Conservation (phyloP, 345 rosid species). For the Gossypium mustelinum region DNA sequence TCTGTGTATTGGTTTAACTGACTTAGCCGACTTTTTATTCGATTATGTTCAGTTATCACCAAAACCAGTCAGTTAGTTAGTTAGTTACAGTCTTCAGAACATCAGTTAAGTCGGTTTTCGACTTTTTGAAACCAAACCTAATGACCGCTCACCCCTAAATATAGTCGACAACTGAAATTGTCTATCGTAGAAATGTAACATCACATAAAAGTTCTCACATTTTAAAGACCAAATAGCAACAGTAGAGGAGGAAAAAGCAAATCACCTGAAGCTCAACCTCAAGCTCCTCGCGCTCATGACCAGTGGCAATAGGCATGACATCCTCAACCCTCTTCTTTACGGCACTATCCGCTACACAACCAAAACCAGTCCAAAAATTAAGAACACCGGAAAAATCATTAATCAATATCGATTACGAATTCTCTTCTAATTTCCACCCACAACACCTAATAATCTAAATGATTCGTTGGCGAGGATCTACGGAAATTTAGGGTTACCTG, state of each 20-base stretch:
- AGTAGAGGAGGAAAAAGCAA: constrained; percentile 9
- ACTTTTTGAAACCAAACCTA: neutral
- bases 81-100: neutral
- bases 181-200: neutral
- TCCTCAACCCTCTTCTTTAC: constrained; percentile 68
- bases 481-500: constrained; percentile 35
- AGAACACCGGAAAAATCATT: neutral
- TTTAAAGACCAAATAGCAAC: constrained; percentile 1
- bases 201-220: neutral
- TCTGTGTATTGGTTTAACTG: neutral
- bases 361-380: constrained; percentile 7
- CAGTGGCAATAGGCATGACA: constrained; percentile 83
- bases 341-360: constrained; percentile 32
- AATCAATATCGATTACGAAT: neutral
- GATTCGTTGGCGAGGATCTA: neutral
- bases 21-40: neutral
- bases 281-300: constrained; percentile 90
- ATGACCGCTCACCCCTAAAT: neutral
- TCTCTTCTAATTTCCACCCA: neutral
- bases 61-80: neutral
- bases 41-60: neutral
- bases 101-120: neutral
- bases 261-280: constrained; percentile 68
- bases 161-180: neutral
- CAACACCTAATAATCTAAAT: neutral